Base-by-base conservation (phyloP, 1,139 yeast genomes). In the Saccharomyces hybrid region DNA sequence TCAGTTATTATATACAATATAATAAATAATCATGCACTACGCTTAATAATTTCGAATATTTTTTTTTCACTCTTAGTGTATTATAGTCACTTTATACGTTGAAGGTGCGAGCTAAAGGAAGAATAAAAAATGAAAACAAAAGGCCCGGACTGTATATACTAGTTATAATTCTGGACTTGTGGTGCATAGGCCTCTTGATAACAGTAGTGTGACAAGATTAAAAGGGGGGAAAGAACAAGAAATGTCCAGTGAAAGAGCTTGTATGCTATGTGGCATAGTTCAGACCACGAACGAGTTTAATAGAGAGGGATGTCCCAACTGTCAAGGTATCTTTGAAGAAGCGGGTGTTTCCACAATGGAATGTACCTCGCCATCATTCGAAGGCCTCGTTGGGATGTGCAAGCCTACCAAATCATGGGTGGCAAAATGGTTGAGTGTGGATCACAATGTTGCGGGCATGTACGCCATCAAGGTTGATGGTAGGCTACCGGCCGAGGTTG, bases 381-480 rank as follows among this genome's bases (percentile, higher is more conserved):
- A 93, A 74, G 99, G 99, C 0, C 76, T 88, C 49, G 96, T 93
- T 9, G 97, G 98, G 1, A 78, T 90, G 60, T 90, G 96, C 53
- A 90, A 86, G 56, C 91, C 93, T 50, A 82, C 82, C 53, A 82
- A 80, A 46, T 89, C 97, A 2, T 93, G 99, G 99, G 98, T 90
- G 32, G 97, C 97, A 25, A 82, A 89, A 66, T 93, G 99, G 99
- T 76, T 93, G 56, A 83, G 97, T 71, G 86, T 93, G 28, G 96
- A 89, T 64, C 85, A 89, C 28, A 90, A 90, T 68, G 85, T 83
- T 31, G 87, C 95, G 1, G 99, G 99, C 0, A 71, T 93, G 63
- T 88, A 93, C 66, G 99, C 99, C 1, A 95, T 91, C 49, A 88
- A 93, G 66, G 93, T 93, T 6, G 87, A 84, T 63, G 99, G 99